phyloP scores from a whole-genome alignment of 495 filamentous ascomycete species.

The Trichoderma erinaceum region DNA sequence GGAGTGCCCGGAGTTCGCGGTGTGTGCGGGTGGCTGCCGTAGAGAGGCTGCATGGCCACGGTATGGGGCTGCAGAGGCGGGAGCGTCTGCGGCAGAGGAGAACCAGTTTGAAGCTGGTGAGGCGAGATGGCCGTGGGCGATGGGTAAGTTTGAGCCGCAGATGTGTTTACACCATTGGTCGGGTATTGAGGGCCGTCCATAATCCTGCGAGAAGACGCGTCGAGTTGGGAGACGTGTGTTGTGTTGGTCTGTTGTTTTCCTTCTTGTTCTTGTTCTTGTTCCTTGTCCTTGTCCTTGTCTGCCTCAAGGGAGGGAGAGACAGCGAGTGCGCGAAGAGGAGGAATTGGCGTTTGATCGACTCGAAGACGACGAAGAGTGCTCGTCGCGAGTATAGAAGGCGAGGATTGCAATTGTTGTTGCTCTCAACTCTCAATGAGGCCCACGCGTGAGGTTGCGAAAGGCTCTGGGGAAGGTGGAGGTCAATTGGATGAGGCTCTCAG shows the following conservation, averaged over 20 bases:
- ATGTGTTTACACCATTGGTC: slow-evolving; percentile 28
- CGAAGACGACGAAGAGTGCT: background rate
- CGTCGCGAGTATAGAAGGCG: background rate
- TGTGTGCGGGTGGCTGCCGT: slow-evolving; percentile 58
- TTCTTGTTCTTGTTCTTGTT: background rate
- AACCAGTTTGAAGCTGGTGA: slow-evolving; percentile 54
- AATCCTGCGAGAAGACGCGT: slow-evolving; percentile 15
- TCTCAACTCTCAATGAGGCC: slow-evolving; percentile 7
- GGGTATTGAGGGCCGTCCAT: slow-evolving; percentile 27
- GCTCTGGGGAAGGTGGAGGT: slow-evolving; percentile 11
- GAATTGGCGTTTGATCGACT: background rate
- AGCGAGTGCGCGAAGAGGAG: background rate
- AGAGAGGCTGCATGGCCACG: slow-evolving; percentile 52
- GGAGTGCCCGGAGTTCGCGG: slow-evolving; percentile 57
- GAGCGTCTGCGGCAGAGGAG: slow-evolving; percentile 59
- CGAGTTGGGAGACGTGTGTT: slow-evolving; percentile 11
- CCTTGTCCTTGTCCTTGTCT: background rate
- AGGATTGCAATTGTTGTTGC: background rate
- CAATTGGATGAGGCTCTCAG: slow-evolving; percentile 6
- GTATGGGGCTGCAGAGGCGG: slow-evolving; percentile 62
- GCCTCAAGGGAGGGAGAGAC: slow-evolving; percentile 3
- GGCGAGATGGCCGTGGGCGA: slow-evolving; percentile 52
- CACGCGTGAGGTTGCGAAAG: slow-evolving; percentile 14
- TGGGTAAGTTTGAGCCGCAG: slow-evolving; percentile 28
- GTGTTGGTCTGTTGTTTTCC: slow-evolving; percentile 6